Percentiles rank a stretch among this genome's conserved stretches.
Conservation (phyloP, 1,284 basidiomycete species). For the Irpex rosettiformis region DNA sequence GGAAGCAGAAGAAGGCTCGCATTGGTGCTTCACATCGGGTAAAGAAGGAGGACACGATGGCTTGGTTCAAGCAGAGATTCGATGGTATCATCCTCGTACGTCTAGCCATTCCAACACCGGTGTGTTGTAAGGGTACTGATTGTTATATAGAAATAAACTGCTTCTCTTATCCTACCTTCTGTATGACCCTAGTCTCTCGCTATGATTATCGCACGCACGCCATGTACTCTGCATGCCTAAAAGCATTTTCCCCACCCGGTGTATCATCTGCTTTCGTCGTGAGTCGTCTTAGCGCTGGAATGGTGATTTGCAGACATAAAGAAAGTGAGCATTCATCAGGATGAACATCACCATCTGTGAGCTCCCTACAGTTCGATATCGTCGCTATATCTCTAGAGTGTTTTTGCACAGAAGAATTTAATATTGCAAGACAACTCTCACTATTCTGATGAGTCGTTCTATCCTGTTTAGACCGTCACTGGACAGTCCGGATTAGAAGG, state of each 20-base stretch:
- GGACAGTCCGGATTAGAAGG: too few species aligned
- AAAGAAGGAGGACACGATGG: constrained; percentile 90
- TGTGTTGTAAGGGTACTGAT: not conserved
- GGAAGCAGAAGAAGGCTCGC: constrained; percentile 87
- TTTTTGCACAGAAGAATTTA: too few species aligned
- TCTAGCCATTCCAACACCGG: not conserved
- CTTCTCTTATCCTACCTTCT: constrained; percentile 3
- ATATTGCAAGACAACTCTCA: too few species aligned
- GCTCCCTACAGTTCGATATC: not conserved
- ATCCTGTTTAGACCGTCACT: too few species aligned
- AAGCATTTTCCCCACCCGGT: constrained; percentile 1
- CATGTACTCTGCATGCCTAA: constrained; percentile 17
- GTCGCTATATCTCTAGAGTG: too few species aligned
- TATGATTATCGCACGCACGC: constrained; percentile 16
- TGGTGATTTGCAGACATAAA: not conserved
- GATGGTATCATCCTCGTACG: constrained; percentile 91
- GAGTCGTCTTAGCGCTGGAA: not conserved
- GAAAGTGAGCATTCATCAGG: not conserved
- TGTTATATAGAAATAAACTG: constrained; percentile 18
- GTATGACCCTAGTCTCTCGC: constrained; percentile 14
- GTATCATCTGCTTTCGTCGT: not conserved
- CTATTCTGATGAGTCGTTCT: too few species aligned
- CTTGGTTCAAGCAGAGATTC: constrained; percentile 99
- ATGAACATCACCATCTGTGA: not conserved
- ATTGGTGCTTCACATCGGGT: constrained; percentile 89